Evolutionary conservation across 306 rosid genomes (phyloP).

Genomic region (Dalbergia oliveri): DNA sequence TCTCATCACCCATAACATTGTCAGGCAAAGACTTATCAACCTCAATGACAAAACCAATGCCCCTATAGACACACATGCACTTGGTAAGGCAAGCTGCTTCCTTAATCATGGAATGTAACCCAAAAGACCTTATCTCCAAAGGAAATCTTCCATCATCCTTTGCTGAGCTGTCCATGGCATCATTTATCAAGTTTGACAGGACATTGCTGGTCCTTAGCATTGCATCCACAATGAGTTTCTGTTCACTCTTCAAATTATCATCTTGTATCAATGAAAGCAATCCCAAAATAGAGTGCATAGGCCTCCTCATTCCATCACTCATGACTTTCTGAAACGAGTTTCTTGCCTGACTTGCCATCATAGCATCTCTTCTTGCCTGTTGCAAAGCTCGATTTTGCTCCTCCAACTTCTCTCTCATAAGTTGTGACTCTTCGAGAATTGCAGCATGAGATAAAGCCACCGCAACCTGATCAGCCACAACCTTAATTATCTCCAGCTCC

Average conservation of each 20-base stretch:
- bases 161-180: conserved; percentile 86
- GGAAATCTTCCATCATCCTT: conserved; percentile 85
- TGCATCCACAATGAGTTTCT: conserved; percentile 79
- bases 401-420: conserved; percentile 94
- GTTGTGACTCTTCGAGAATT: conserved; percentile 97
- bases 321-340: conserved; percentile 90
- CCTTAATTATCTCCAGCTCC: conserved; percentile 93
- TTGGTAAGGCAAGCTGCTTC: conserved; percentile 97
- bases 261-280: conserved; percentile 88
- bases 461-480: conserved; percentile 99
- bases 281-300: conserved; percentile 97
- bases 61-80: conserved; percentile 84
- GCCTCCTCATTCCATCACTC: conserved; percentile 99
- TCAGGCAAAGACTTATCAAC: conserved; percentile 87
- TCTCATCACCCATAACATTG: conserved; percentile 91
- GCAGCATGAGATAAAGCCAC: conserved; percentile 99
- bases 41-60: conserved; percentile 76
- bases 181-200: conserved; percentile 84
- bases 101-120: conserved; percentile 81
- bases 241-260: conserved; percentile 75
- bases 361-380: conserved; percentile 81
- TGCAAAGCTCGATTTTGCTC: conserved; percentile 98
- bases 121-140: conserved; percentile 79
- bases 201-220: conserved; percentile 93
- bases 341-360: conserved; percentile 99